A percentile compares a stretch with the other conserved stretches of the same genome.
Evolutionary conservation across 192 early-diverging fungal genomes (phyloP).

Genomic region (Gaertneriomyces sp.): DNA sequence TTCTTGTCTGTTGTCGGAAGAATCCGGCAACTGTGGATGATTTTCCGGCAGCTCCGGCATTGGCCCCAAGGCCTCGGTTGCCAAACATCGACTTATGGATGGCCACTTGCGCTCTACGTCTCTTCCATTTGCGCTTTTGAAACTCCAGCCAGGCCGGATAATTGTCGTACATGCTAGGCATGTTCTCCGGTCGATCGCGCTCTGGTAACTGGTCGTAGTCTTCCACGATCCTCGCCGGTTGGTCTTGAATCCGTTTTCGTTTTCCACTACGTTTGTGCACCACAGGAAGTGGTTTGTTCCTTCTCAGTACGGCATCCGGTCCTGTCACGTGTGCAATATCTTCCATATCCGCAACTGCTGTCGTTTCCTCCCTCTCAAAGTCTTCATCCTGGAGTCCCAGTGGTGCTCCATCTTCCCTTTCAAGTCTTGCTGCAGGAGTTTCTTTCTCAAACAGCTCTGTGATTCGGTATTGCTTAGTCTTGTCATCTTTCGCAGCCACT

Average conservation of each 20-base stretch:
- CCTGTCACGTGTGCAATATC: slow-evolving; percentile 26
- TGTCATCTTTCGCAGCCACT: slow-evolving; percentile 70
- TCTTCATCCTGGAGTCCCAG: slow-evolving; percentile 18
- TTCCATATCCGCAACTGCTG: slow-evolving; percentile 33
- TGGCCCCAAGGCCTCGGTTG: not conserved
- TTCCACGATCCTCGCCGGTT: not conserved
- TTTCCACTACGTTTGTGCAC: slow-evolving; percentile 37
- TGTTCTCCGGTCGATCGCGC: slow-evolving; percentile 43
- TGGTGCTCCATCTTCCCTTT: not conserved
- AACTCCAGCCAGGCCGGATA: slow-evolving; percentile 72
- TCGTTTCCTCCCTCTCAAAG: slow-evolving; percentile 5
- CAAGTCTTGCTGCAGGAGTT: slow-evolving; percentile 10
- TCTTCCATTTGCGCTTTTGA: slow-evolving; percentile 71
- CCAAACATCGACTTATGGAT: slow-evolving; percentile 5
- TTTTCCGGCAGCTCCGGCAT: slow-evolving; percentile 24
- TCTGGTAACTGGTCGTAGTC: slow-evolving; percentile 4
- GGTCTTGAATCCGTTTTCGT: slow-evolving; percentile 9
- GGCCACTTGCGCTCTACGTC: slow-evolving; percentile 48
- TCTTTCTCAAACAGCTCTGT: slow-evolving; percentile 74
- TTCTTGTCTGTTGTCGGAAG: slow-evolving; percentile 66
- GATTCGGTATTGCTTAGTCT: slow-evolving; percentile 77
- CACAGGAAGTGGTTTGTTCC: slow-evolving; percentile 18
- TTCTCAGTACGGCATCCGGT: not conserved
- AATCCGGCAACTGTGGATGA: slow-evolving; percentile 41
- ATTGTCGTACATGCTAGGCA: slow-evolving; percentile 65